A percentile compares a stretch with the other conserved stretches of the same genome.
These are phyloP conservation scores for Scedosporium minutisporum DNA, from an alignment of 2,329 filamentous ascomycete genomes.

Conservation along the genomic window DNA sequence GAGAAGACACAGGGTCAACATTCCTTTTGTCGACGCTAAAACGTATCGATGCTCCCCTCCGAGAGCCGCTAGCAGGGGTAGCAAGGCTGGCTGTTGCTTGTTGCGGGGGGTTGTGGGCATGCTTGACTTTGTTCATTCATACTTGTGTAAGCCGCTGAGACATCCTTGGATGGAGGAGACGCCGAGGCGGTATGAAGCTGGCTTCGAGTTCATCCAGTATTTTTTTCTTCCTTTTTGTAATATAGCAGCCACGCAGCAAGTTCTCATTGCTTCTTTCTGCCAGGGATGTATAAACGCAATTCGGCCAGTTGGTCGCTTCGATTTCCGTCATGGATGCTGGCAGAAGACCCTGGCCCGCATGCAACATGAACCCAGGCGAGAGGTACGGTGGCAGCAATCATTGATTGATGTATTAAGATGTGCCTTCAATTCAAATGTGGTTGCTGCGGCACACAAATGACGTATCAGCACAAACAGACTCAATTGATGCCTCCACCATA, in stretches of 20 bases:
- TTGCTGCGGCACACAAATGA: background rate
- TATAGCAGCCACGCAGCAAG: no score
- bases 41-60: background rate
- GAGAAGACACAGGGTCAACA: background rate
- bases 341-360: background rate
- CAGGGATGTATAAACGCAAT: background rate
- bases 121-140: background rate
- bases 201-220: no score
- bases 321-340: background rate
- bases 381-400: no score
- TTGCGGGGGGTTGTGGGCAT: background rate
- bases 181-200: no score
- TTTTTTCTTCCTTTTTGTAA: background rate
- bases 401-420: no score
- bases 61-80: slow-evolving; percentile 1
- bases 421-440: background rate
- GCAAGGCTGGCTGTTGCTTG: background rate
- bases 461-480: background rate
- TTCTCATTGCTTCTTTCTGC: background rate
- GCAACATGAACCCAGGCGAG: background rate
- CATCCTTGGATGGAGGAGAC: no score
- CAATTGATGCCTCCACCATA: background rate
- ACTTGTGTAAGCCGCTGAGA: background rate
- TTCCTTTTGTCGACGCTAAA: background rate
- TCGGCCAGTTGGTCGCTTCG: background rate